Conservation (phyloP, 169 alveolate genomes). For the Theileria luwenshuni region DNA sequence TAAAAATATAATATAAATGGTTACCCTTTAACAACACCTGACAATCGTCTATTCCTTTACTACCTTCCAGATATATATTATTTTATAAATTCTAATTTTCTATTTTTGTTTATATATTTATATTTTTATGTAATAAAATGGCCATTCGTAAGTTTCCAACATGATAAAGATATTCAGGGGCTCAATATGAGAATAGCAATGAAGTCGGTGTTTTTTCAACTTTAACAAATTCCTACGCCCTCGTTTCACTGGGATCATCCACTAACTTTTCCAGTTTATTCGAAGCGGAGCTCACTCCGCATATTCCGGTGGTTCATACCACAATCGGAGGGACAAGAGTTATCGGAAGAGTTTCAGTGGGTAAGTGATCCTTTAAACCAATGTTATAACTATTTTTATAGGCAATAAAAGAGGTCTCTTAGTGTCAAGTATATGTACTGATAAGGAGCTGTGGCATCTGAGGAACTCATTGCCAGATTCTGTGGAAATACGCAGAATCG, state of each 20-base stretch:
- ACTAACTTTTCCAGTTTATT: constrained; percentile 95
- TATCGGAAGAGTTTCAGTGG: constrained; percentile 96
- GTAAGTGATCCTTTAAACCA: no score
- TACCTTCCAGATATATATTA: background rate
- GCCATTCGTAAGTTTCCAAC: constrained; percentile 54
- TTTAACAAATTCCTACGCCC: constrained; percentile 93
- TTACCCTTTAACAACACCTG: no score
- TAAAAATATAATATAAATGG: no score
- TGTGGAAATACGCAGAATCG: constrained; percentile 93
- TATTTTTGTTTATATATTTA: background rate
- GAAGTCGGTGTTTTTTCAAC: constrained; percentile 98
- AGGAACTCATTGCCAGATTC: constrained; percentile 96
- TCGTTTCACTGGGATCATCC: constrained; percentile 94
- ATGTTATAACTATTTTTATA: no score
- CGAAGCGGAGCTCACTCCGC: constrained; percentile 93
- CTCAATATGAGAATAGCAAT: constrained; percentile 94
- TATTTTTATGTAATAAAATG: constrained; percentile 27
- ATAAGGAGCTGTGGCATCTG: constrained; percentile 93
- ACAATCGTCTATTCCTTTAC: no score
- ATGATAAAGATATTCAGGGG: constrained; percentile 50
- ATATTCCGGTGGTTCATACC: constrained; percentile 95
- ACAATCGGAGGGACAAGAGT: constrained; percentile 96
- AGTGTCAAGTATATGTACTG: constrained; percentile 97
- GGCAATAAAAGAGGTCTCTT: constrained; percentile 96
- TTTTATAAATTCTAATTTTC: background rate